Base-by-base conservation (phyloP, 2,329 filamentous ascomycete species). In the Botryosphaeria dothidea region DNA sequence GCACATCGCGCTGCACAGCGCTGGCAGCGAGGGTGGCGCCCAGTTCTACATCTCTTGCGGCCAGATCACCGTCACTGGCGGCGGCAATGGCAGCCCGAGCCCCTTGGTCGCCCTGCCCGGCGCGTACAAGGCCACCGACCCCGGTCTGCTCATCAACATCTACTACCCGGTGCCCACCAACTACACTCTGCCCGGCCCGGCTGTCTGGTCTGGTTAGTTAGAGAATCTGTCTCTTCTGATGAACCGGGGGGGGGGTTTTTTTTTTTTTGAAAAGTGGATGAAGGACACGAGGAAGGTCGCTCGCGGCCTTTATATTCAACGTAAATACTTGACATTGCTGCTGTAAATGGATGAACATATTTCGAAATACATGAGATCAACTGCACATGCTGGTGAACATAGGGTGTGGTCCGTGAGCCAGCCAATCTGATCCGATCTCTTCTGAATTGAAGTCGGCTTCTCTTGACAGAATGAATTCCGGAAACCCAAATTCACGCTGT, bases 41-140 rank as follows among this genome's bases (percentile, higher is more conserved):
- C 77, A 83, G 71, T 80, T 83, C 68, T 83, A 83, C 69, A 77
- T 81, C 54, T 75, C 75, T 3, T 83, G 81, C 69, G 79, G 78
- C 0, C 81, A 83, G 73, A 67, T 83, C 61, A 77, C 76, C 66
- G 76, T 83, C 56, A 74, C 72, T 13, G 76, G 76, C 9, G 73
- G 74, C 21, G 78, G 78, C 2, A 75, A 66, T 52, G 77, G 76
- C 52, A 72, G 56, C 4, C 79, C 80, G 1, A 65, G 69, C 0
- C 77, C 78, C 2, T 68, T 79, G n/a, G 77, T 77, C 15, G 70
- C 74, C 51, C 81, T 82, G 67, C 80, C 80, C 5, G 80, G 75
- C 13, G 80, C 66, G 69, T 81, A 73, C 77, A 71, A 68, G 61
- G 69, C 69, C 4, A 71, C 66, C 2, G 75, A 77, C 63, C 71